Conservation (phyloP, 768 basidiomycete genomes). For the Porpolomopsis calyptriformis region DNA sequence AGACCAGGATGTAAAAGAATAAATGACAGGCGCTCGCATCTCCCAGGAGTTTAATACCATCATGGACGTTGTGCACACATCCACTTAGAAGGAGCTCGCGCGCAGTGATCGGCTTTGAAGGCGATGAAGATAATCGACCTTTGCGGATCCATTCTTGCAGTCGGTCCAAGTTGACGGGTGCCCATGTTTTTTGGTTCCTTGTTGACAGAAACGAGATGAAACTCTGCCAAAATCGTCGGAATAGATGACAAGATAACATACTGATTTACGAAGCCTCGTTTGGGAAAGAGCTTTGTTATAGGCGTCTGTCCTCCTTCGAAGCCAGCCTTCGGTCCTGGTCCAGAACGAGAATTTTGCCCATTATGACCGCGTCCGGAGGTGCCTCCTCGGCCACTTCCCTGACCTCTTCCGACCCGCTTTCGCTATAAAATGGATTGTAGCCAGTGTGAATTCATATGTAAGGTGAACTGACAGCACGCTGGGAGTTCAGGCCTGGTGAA, state of each 20-base stretch:
- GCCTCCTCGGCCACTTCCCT: slow-evolving; percentile 83
- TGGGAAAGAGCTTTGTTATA: slow-evolving; percentile 81
- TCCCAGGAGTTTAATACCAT: slow-evolving; percentile 87
- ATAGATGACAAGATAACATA: slow-evolving; percentile 34
- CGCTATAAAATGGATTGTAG: slow-evolving; percentile 36
- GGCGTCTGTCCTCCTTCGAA: slow-evolving; percentile 99
- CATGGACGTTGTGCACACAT: slow-evolving; percentile 78
- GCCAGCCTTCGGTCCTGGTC: slow-evolving; percentile 69
- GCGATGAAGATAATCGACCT: slow-evolving; percentile 68
- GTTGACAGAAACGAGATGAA: background rate
- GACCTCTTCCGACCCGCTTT: slow-evolving; percentile 92
- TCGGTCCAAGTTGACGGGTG: slow-evolving; percentile 77
- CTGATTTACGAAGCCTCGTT: slow-evolving; percentile 91
- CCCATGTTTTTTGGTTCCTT: slow-evolving; percentile 68
- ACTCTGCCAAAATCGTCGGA: slow-evolving; percentile 1
- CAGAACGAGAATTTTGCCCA: slow-evolving; percentile 89
- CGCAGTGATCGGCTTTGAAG: slow-evolving; percentile 79
- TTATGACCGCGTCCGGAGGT: slow-evolving; percentile 93
- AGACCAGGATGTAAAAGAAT: slow-evolving; percentile 1
- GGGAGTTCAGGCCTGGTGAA: slow-evolving; percentile 57
- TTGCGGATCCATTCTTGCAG: slow-evolving; percentile 88
- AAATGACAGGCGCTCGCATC: slow-evolving; percentile 39
- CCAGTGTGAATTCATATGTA: background rate
- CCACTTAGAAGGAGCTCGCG: slow-evolving; percentile 76
- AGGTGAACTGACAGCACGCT: slow-evolving; percentile 42